Evolutionary conservation across 2,329 filamentous ascomycete genomes (phyloP), one percentile per base, ranked within the genome.

Genomic region (Xylaria sp.): DNA sequence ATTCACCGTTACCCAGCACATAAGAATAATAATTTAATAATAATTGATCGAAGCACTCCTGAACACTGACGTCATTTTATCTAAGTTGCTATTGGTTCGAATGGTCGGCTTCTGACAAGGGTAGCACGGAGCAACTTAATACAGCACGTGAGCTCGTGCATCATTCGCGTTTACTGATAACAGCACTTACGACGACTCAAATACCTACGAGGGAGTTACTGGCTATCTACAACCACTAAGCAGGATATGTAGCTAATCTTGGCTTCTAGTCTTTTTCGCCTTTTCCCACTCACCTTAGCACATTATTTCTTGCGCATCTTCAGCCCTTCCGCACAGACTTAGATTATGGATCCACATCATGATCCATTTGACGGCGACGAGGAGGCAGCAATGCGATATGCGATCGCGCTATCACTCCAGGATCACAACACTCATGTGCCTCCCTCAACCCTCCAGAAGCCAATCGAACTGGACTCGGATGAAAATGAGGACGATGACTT

Each of bases 331-430:
- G 23, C 6, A 36, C 20, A 43, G n/a, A 45, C 6, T 43, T 36
- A 13, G 13, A 32, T 36, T 23, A 78, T 78, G 76, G 72, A 76
- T 32, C 59, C 57, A 39, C 28, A 68, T 15, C 65, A 68, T 9
- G 73, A 77, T 62, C 67, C 68, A 20, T 77, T 77, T 59, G 70
- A 76, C 70, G 70, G 74, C 4, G 84, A 86, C 53, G 86, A 89
- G 23, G 87, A 91, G 60, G 86, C 88, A 67, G 87, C 88, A 34
- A 78, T 90, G n/a, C 83, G 83, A 32, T 82, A 82, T 67, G 89
- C 89, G 34, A 89, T 91, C 65, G 87, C 84, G 18, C 78, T 90
- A 32, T 90, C 88, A 9, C 80, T 90, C 18, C 78, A 79, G 48
- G 75, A 80, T 45, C 39, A 65, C 15, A 65, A 66, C 25, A 23